Percentiles rank a stretch among this genome's conserved stretches.
phyloP scores from a whole-genome alignment of 2,329 filamentous ascomycete species.

The Pseudocercospora ulei region DNA sequence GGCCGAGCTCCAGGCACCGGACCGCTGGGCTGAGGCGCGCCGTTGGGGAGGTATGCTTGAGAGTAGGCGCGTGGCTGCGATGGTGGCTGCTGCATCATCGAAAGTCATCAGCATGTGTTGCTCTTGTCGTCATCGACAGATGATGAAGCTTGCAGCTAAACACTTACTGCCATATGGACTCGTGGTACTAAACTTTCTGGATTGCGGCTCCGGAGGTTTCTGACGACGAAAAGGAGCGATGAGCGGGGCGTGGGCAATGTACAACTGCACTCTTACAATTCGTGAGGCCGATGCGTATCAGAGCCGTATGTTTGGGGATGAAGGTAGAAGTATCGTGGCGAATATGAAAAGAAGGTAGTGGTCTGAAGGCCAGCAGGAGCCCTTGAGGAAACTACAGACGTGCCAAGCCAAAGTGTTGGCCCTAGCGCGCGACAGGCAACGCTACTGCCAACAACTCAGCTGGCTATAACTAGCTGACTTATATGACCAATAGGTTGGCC shows the following conservation, averaged over 20 bases:
- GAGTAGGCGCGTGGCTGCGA: conserved; percentile 45
- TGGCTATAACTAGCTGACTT: too few species aligned
- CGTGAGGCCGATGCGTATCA: conserved; percentile 4
- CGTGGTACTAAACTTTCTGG: conserved; percentile 10
- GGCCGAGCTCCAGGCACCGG: conserved; percentile 38
- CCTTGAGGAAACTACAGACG: too few species aligned
- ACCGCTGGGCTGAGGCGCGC: conserved; percentile 31
- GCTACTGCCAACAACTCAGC: too few species aligned
- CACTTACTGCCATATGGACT: conserved; percentile 10
- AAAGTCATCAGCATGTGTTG: not conserved
- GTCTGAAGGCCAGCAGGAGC: conserved; percentile 4
- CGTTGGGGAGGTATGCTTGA: conserved; percentile 43
- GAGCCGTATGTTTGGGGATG: conserved; percentile 1
- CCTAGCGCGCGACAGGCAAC: too few species aligned
- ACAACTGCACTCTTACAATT: not conserved
- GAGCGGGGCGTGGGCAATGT: conserved; percentile 3
- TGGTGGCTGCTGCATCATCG: conserved; percentile 40
- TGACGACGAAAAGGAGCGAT: conserved; percentile 1
- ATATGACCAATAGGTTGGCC: too few species aligned
- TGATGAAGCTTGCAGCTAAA: not conserved
- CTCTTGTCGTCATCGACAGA: not conserved
- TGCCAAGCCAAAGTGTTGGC: too few species aligned
- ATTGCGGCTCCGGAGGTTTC: conserved; percentile 6
- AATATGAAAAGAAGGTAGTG: conserved; percentile 2
- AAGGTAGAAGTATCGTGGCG: conserved; percentile 4